Percentiles rank a stretch among this genome's conserved stretches.
Conservation (phyloP, 805 yeast genomes). For the Maudiozyma turicensis region DNA sequence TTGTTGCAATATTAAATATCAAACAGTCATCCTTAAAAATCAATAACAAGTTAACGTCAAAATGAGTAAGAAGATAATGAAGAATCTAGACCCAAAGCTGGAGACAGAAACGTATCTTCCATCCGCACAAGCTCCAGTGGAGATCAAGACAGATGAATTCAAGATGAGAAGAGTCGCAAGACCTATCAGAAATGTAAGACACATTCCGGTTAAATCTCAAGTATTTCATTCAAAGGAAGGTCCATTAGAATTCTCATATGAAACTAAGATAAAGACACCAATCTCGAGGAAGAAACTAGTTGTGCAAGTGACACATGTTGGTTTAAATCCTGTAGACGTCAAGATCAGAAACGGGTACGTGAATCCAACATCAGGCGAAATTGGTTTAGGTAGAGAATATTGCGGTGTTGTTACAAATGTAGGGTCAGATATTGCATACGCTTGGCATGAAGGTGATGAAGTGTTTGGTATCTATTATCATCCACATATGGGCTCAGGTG, state of each 20-base stretch:
- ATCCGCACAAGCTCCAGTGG: conserved; percentile 17
- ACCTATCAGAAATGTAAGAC: conserved; percentile 43
- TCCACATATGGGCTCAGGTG: conserved; percentile 41
- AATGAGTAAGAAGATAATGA: conserved; percentile 9
- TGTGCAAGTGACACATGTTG: conserved; percentile 49
- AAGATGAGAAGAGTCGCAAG: conserved; percentile 33
- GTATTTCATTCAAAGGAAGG: conserved; percentile 33
- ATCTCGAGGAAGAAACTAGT: conserved; percentile 39
- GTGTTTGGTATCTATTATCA: conserved; percentile 57
- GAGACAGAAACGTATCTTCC: conserved; percentile 10
- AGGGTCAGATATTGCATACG: conserved; percentile 35
- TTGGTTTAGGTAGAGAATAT: conserved; percentile 66
- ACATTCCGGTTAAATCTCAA: conserved; percentile 41
- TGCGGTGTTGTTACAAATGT: conserved; percentile 49
- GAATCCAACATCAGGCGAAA: conserved; percentile 40
- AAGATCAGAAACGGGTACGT: conserved; percentile 48
- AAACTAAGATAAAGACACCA: conserved; percentile 42
- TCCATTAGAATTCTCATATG: conserved; percentile 40
- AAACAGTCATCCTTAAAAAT: too few relatives aligned
- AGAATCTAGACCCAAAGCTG: conserved; percentile 11
- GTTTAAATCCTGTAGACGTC: conserved; percentile 58
- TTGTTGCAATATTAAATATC: too few relatives aligned
- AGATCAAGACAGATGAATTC: conserved; percentile 16
- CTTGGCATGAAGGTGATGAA: conserved; percentile 47
- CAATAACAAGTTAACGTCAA: too few relatives aligned